phyloP scores from a whole-genome alignment of 257 asterid genomes.

The Vinca minor region DNA sequence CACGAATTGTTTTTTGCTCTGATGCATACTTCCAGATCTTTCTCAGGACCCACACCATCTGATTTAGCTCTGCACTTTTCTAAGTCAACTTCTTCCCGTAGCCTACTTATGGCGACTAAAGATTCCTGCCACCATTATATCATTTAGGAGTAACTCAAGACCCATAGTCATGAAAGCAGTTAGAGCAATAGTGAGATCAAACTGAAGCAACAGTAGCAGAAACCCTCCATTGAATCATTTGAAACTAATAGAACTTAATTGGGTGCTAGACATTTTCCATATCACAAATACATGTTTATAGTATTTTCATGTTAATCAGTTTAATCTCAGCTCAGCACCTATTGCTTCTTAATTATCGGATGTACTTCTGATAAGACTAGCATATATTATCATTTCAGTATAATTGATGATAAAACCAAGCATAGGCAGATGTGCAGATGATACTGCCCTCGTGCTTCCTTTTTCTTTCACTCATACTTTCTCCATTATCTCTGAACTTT shows the following conservation, averaged over 20 bases:
- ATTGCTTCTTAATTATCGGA: neutral
- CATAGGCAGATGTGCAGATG: neutral
- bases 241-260: neutral
- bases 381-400: too few species aligned
- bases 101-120: slow-evolving; percentile 63
- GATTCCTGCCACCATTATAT: slow-evolving; percentile 59
- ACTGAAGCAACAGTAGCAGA: neutral
- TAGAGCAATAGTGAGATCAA: neutral
- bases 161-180: neutral
- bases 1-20: slow-evolving; percentile 93
- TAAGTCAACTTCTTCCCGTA: slow-evolving; percentile 77
- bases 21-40: slow-evolving; percentile 67
- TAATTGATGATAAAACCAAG: neutral
- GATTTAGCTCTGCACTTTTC: slow-evolving; percentile 53
- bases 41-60: slow-evolving; percentile 41
- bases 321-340: neutral
- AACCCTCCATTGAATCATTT: neutral
- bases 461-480: neutral
- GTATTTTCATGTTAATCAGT: neutral
- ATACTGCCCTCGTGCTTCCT: neutral
- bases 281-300: neutral
- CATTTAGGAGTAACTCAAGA: neutral
- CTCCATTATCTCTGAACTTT: neutral
- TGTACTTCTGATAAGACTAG: neutral
- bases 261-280: neutral